Evolutionary conservation across 192 early-diverging fungal genomes (phyloP), one percentile per base, ranked within the genome.

Genomic region (Phlyctochytrium arcticum): DNA sequence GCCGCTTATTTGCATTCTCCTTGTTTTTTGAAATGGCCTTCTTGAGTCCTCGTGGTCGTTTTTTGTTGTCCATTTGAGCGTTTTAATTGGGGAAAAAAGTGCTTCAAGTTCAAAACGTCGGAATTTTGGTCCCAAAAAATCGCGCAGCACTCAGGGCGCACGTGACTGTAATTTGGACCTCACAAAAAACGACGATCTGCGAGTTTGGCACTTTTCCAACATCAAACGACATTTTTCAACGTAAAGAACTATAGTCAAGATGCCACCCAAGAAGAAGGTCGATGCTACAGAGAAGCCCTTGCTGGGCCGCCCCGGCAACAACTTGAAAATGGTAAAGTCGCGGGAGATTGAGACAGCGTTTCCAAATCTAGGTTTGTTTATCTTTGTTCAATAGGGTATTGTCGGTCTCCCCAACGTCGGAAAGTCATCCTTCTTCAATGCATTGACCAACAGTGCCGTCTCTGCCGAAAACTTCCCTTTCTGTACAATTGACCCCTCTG

Each of bases 401-500:
- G 95, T 99, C 30, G 97, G 97, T 37, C 79, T 99, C 67, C 97
- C 97, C 67, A 99, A 99, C 68, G 93, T 99, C 34, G 97, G 91
- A 59, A 90, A 87, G 72, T 74, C 49, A 5, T 64, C 67, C 31
- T 57, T 81, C 57, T 79, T 80, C 75, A 87, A 83, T 64, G 62
- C 74, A 30, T 67, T 81, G 9, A 75, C 80, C 17, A 63, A 71
- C 46, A 57, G 58, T 10, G 61, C 74, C 6, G 76, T 72, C 19
- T 72, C 76, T 6, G 61, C 70, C 27, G 73, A 63, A 67, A 98
- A 96, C 86, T 96, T 91, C 72, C 93, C 94, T 63, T 98, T 98
- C 85, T 92, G 91, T 78, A 98, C 92, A 31, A 94, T 81, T 79
- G 93, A 98, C 63, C 96, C 96, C 26, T 80, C 89, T 37, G 92